Evolutionary conservation across 106 monocot species (phyloP).

Genomic region (Dioscorea alata): DNA sequence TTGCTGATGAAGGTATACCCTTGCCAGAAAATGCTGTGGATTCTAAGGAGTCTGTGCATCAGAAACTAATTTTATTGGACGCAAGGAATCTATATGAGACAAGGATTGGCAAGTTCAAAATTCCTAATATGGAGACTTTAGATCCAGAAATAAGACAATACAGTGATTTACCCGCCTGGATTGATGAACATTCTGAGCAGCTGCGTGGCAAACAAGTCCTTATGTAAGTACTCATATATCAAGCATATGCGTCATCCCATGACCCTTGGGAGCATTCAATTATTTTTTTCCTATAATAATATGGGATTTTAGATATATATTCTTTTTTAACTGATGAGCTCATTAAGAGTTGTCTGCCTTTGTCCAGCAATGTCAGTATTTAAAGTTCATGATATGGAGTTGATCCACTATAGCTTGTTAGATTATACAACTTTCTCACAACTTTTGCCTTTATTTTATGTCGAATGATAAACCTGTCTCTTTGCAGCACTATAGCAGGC

Average conservation of each 20-base stretch:
- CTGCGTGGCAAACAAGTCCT: slow-evolving; percentile 67
- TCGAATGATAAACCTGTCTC: too few relatives aligned
- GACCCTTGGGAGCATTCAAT: neutral
- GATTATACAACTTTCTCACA: too few relatives aligned
- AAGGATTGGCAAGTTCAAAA: slow-evolving; percentile 84
- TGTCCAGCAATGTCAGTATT: too few relatives aligned
- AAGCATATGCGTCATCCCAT: neutral
- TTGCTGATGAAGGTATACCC: neutral
- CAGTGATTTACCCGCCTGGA: slow-evolving; percentile 90
- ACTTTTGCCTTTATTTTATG: too few relatives aligned
- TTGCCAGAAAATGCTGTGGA: slow-evolving; percentile 31
- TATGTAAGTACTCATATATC: slow-evolving; percentile 47
- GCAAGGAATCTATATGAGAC: slow-evolving; percentile 96
- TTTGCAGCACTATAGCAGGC: too few relatives aligned
- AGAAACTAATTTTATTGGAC: slow-evolving; percentile 64
- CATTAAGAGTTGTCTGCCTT: too few relatives aligned
- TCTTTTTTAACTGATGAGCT: neutral
- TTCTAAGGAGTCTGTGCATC: slow-evolving; percentile 13
- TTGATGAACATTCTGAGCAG: slow-evolving; percentile 65
- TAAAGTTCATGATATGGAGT: too few relatives aligned
- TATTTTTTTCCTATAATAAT: neutral
- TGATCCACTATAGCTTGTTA: too few relatives aligned
- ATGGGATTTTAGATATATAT: neutral
- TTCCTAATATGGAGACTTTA: slow-evolving; percentile 60
- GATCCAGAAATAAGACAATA: slow-evolving; percentile 94